Percentiles rank a stretch among this genome's conserved stretches.
Conservation (phyloP, 768 basidiomycete genomes). For the Lentinula raphanica region DNA sequence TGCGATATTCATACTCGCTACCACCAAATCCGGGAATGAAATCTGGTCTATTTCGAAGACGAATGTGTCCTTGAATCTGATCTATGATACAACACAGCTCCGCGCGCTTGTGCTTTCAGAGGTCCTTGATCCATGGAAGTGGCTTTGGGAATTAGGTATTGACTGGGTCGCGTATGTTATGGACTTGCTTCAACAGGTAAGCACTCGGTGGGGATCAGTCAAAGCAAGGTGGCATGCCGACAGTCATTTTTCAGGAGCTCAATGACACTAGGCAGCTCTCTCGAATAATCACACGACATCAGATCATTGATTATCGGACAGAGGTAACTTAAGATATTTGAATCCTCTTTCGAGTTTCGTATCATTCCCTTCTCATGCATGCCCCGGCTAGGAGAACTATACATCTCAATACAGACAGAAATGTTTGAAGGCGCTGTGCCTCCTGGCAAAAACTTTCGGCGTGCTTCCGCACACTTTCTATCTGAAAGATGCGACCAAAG, state of each 20-base stretch:
- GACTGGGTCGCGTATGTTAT: background rate
- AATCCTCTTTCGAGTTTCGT: background rate
- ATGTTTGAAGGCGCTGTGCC: background rate
- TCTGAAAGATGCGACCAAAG: background rate
- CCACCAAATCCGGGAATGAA: background rate
- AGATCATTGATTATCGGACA: slow-evolving; percentile 1
- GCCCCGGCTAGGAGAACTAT: background rate
- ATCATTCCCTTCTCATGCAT: too few species aligned
- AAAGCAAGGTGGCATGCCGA: background rate
- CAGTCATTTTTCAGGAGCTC: background rate
- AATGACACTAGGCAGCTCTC: background rate
- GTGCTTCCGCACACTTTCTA: slow-evolving; percentile 4
- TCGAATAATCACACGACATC: background rate
- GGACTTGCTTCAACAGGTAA: slow-evolving; percentile 1
- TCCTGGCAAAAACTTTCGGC: slow-evolving; percentile 1
- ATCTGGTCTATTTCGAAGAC: background rate
- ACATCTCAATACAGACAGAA: background rate
- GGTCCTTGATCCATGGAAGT: background rate
- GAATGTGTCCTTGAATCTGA: background rate
- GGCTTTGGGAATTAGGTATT: background rate
- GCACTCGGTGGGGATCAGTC: background rate
- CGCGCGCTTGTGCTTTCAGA: slow-evolving; percentile 3
- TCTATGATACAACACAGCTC: slow-evolving; percentile 2
- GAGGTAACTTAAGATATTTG: slow-evolving; percentile 4
- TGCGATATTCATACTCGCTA: background rate